These are phyloP conservation scores for Sporothrix dimorphospora DNA, from an alignment of 2,329 filamentous ascomycete species.

Conservation along the genomic window DNA sequence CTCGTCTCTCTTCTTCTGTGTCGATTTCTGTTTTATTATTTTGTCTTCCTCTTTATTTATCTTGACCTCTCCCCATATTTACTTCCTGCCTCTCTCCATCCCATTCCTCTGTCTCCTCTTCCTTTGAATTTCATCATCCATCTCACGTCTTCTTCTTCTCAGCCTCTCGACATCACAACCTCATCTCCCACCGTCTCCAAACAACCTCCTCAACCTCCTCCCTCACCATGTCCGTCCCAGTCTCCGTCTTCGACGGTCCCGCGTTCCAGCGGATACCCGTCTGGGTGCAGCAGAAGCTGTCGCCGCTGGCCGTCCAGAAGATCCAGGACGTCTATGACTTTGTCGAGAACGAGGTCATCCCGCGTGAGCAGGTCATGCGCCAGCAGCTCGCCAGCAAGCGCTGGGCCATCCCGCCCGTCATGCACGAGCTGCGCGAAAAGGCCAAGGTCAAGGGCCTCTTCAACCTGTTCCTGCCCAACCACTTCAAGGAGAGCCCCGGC, in stretches of 20 bases:
- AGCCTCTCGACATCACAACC: neutral
- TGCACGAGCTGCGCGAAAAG: conserved; percentile 47
- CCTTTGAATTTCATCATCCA: neutral
- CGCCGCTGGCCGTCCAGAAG: conserved; percentile 36
- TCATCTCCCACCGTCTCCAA: neutral
- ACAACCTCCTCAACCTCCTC: neutral
- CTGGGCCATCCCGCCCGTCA: conserved; percentile 49
- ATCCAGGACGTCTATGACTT: conserved; percentile 46
- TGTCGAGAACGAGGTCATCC: conserved; percentile 49
- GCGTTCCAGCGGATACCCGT: conserved; percentile 74
- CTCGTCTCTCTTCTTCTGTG: neutral
- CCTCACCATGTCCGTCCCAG: conserved; percentile 56
- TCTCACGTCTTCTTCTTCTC: neutral
- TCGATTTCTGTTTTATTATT: neutral
- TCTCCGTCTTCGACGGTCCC: conserved; percentile 78
- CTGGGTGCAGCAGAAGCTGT: conserved; percentile 61
- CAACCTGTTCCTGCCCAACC: conserved; percentile 97
- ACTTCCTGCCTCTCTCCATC: neutral
- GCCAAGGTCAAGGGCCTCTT: conserved; percentile 75
- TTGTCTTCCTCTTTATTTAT: neutral
- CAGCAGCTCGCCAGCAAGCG: conserved; percentile 88
- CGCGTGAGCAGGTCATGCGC: conserved; percentile 73
- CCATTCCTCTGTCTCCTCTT: neutral
- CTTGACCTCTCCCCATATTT: neutral
- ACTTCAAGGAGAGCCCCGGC: conserved; percentile 92